Base-by-base conservation (phyloP, 2,329 filamentous ascomycete species). In the Aspergillus bombycis region DNA sequence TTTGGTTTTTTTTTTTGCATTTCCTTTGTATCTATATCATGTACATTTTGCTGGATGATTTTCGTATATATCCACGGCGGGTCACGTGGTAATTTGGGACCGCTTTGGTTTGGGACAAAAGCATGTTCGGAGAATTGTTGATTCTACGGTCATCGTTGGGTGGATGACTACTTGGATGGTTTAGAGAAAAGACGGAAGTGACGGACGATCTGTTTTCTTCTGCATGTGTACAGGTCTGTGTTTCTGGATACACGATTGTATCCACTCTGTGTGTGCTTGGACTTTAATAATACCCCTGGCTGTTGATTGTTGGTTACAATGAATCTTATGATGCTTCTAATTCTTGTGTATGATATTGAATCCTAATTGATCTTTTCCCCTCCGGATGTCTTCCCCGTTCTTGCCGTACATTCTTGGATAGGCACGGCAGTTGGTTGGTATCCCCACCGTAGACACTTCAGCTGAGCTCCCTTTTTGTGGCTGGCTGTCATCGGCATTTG, bases 211-310 rank as follows among this genome's bases (percentile, higher is more conserved):
- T 62, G 46, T 26, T 45, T 63, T 56, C 48, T 45, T 52, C 54
- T 50, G 26, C 50, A 63, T 65, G 57, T 66, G 61, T 65, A 67
- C 52, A 62, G 61, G 61, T 61, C 23, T 63, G 50, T 43, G 30
- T 58, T 60, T 36, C 16, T 11, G 50, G 50, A 34, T 52, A 52
- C 26, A 32, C 19, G 11, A 14, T 36, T 36, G 34, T 12, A 36
- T 36, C 34, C 16, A 61, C 58, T 43, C 26, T 55, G 43, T 43
- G 55, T 57, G 57, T 59, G 63, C 62, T 67, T 67, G 67, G 64
- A 68, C 43, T 62, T 67, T 69, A 66, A 65, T 68, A 70, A 70
- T 70, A 70, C 68, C 68, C 67, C 66, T 62, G 64, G 62, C 36
- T 65, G 56, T 60, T 65, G 36, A 38, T 53, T 60, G 36, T 58